A percentile compares a stretch with the other conserved stretches of the same genome.
phyloP scores from a whole-genome alignment of 495 filamentous ascomycete genomes.

The Aspergillus baeticus region DNA sequence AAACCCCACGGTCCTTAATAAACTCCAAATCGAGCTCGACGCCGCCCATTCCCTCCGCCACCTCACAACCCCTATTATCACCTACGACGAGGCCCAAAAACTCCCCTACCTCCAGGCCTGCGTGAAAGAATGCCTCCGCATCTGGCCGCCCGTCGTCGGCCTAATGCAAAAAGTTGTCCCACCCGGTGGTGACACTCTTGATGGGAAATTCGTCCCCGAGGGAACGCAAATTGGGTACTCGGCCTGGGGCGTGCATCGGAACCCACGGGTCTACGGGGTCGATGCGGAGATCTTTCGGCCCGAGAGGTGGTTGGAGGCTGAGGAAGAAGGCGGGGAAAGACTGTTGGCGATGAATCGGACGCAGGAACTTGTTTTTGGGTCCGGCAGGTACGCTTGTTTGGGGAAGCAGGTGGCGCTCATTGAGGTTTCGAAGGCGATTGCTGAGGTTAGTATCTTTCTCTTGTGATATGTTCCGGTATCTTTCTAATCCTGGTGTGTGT shows the following conservation, averaged over 20 bases:
- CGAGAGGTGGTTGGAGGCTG: not conserved
- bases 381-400: not conserved
- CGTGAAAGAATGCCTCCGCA: not conserved
- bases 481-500: not conserved
- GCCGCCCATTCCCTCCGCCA: no score
- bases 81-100: not conserved
- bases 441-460: not conserved
- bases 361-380: not conserved
- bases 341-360: not conserved
- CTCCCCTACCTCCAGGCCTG: constrained; percentile 1
- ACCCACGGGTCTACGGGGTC: not conserved
- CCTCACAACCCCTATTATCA: not conserved
- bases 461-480: not conserved
- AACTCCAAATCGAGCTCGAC: not conserved
- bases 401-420: not conserved
- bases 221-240: not conserved
- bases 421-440: not conserved
- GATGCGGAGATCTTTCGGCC: not conserved
- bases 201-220: not conserved
- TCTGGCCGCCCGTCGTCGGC: not conserved
- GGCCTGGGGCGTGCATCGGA: not conserved
- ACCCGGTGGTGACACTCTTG: not conserved
- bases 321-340: no score
- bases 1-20: not conserved
- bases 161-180: not conserved